These are phyloP conservation scores for Malassezia psittaci DNA, from an alignment of 1,284 basidiomycete genomes.

Conservation along the genomic window DNA sequence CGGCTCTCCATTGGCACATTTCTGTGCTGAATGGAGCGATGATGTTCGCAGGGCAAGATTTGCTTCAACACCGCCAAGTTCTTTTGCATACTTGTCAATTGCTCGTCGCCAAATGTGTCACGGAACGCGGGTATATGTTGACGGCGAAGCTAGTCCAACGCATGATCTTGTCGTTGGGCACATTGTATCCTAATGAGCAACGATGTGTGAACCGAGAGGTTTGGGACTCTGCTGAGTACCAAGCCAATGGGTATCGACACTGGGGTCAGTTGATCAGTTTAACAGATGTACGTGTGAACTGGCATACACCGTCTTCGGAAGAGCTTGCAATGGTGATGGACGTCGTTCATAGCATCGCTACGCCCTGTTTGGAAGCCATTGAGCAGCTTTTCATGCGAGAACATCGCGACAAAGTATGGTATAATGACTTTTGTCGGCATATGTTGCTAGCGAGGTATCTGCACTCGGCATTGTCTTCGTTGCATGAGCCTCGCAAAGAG, in stretches of 20 bases:
- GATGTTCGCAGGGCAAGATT: constrained; percentile 25
- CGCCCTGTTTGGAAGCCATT: constrained; percentile 54
- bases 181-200: constrained; percentile 69
- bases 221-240: constrained; percentile 70
- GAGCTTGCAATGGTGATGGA: constrained; percentile 76
- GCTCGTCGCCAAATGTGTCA: constrained; percentile 69
- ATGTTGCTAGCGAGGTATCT: constrained; percentile 55
- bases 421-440: constrained; percentile 87
- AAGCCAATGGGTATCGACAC: constrained; percentile 61
- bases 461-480: constrained; percentile 63
- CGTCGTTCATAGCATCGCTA: constrained; percentile 61
- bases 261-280: constrained; percentile 78
- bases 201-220: constrained; percentile 74
- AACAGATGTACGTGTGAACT: constrained; percentile 70
- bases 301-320: constrained; percentile 68
- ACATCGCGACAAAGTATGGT: constrained; percentile 52
- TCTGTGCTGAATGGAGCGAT: constrained; percentile 41
- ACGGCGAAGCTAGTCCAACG: constrained; percentile 70
- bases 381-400: constrained; percentile 15
- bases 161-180: constrained; percentile 64
- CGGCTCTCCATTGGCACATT: constrained; percentile 79
- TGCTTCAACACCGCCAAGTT: constrained; percentile 62
- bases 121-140: constrained; percentile 78
- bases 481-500: constrained; percentile 43
- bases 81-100: constrained; percentile 62